Evolutionary conservation across 2,329 filamentous ascomycete species (phyloP).

Genomic region (Aspergillus luchuensis): DNA sequence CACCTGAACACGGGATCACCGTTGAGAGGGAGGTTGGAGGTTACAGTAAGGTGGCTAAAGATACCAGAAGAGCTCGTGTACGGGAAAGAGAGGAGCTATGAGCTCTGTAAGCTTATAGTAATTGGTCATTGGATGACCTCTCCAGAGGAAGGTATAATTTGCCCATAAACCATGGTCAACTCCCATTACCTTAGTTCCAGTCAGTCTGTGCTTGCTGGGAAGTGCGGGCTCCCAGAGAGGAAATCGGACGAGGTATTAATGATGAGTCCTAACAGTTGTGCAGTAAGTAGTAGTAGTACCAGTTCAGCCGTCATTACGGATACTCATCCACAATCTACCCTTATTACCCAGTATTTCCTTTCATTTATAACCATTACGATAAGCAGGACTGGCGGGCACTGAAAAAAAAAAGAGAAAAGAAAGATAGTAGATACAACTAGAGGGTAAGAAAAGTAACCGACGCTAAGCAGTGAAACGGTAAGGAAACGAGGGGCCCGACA

Average conservation of each 20-base stretch:
- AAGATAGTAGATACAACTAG: too few relatives aligned
- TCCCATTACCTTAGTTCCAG: not conserved
- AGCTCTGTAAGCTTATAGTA: too few relatives aligned
- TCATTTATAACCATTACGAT: too few relatives aligned
- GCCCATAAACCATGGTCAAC: not conserved
- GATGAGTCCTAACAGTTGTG: too few relatives aligned
- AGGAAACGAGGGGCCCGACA: conserved; percentile 19
- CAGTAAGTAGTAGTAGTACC: too few relatives aligned
- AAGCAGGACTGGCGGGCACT: not conserved
- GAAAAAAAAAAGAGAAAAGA: not conserved
- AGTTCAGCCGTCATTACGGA: not conserved
- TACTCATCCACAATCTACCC: not conserved
- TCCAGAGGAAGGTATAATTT: not conserved
- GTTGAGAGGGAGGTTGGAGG: not conserved
- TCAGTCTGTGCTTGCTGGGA: not conserved
- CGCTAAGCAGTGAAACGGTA: conserved; percentile 14
- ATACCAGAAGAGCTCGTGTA: not conserved
- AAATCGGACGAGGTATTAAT: not conserved
- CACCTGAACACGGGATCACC: not conserved
- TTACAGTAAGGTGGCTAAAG: not conserved
- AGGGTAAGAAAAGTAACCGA: not conserved
- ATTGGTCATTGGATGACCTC: too few relatives aligned
- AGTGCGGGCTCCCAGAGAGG: not conserved
- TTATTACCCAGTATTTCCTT: not conserved
- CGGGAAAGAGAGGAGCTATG: too few relatives aligned